Percentiles rank a stretch among this genome's conserved stretches.
phyloP scores from a whole-genome alignment of 2,329 filamentous ascomycete genomes.

The Verticillium isaacii region DNA sequence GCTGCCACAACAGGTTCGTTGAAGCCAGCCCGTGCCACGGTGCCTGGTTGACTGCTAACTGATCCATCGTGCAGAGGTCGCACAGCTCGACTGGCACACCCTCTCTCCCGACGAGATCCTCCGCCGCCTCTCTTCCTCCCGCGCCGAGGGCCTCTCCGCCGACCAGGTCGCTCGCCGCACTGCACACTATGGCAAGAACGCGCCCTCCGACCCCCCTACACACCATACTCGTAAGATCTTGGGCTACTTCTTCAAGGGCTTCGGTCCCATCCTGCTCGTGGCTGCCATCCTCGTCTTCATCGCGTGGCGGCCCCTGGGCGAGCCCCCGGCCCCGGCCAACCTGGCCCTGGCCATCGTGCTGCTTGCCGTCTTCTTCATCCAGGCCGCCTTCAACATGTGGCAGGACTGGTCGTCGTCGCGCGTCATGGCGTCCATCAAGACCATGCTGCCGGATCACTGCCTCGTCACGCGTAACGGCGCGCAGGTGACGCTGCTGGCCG shows the following conservation, averaged over 20 bases:
- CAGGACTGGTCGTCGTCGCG: conserved; percentile 72
- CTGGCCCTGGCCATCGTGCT: conserved; percentile 69
- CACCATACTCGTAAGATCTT: conserved; percentile 52
- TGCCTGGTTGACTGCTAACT: background rate
- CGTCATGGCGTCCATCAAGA: conserved; percentile 76
- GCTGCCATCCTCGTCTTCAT: conserved; percentile 70
- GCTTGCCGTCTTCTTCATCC: conserved; percentile 62
- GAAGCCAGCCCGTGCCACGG: background rate
- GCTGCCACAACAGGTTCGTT: conserved; percentile 38
- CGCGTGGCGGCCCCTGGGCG: conserved; percentile 69
- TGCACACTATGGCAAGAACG: conserved; percentile 61
- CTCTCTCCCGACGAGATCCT: conserved; percentile 54
- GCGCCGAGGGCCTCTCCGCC: conserved; percentile 52
- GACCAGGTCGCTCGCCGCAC: conserved; percentile 52
- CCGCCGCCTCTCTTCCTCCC: conserved; percentile 52
- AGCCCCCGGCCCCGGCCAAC: conserved; percentile 67
- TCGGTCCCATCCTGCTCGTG: conserved; percentile 65
- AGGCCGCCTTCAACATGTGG: conserved; percentile 65
- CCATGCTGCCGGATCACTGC: conserved; percentile 73
- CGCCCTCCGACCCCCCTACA: conserved; percentile 60
- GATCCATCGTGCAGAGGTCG: conserved; percentile 42
- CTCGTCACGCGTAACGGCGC: conserved; percentile 57
- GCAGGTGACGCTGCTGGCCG: conserved; percentile 42
- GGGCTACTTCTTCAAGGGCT: conserved; percentile 74
- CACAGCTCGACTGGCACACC: conserved; percentile 64